These are phyloP conservation scores for Colletotrichum navitas DNA, from an alignment of 2,329 filamentous ascomycete species.

Conservation along the genomic window DNA sequence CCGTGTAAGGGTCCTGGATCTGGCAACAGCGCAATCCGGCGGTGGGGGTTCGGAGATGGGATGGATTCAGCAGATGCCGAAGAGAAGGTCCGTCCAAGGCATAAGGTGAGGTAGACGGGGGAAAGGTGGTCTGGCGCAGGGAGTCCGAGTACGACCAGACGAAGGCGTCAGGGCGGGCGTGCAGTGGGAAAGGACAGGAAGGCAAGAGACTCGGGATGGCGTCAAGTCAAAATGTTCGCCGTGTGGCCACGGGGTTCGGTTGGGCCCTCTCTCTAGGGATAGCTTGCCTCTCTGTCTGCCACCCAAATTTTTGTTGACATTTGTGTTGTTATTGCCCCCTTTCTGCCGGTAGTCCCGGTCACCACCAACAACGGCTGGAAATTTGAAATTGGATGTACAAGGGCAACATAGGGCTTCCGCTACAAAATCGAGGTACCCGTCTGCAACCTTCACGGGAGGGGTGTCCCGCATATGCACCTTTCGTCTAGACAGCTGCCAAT, in stretches of 20 bases:
- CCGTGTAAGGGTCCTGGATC: conserved; percentile 30
- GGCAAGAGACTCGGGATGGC: conserved; percentile 17
- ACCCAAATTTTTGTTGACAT: conserved; percentile 42
- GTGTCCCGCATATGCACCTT: conserved; percentile 36
- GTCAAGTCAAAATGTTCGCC: conserved; percentile 33
- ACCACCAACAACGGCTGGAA: conserved; percentile 20
- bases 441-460: conserved; percentile 28
- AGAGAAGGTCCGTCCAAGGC: conserved; percentile 11
- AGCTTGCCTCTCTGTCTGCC: conserved; percentile 12
- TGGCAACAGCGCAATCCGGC: conserved; percentile 11
- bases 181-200: conserved; percentile 19
- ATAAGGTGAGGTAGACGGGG: conserved; percentile 8
- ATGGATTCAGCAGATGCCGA: conserved; percentile 12
- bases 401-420: not conserved
- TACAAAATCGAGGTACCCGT: not conserved
- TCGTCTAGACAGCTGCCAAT: conserved; percentile 39
- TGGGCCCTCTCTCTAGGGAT: conserved; percentile 16
- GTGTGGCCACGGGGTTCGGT: conserved; percentile 31
- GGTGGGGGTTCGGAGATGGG: conserved; percentile 30
- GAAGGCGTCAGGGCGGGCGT: conserved; percentile 25
- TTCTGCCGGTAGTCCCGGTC: conserved; percentile 41
- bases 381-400: conserved; percentile 34
- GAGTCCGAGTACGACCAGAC: conserved; percentile 37
- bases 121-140: conserved; percentile 25
- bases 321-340: conserved; percentile 39